These are phyloP conservation scores for Fusarium sp. DNA, from an alignment of 2,329 filamentous ascomycete species.

Conservation along the genomic window DNA sequence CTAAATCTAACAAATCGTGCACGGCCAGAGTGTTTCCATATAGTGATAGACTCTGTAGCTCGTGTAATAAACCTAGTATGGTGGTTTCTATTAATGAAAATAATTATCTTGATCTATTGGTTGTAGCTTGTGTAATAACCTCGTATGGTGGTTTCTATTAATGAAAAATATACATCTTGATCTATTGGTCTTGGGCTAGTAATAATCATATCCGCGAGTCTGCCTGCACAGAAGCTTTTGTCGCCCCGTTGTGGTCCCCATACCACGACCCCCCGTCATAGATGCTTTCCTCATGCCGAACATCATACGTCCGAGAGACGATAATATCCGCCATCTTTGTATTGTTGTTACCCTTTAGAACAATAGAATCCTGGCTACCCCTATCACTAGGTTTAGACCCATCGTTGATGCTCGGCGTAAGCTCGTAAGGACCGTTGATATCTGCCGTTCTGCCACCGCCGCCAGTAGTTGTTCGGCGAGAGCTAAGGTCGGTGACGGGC, in stretches of 20 bases:
- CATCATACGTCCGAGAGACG: slow-evolving; percentile 25
- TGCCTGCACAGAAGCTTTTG: slow-evolving; percentile 20
- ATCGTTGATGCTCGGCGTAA: slow-evolving; percentile 20
- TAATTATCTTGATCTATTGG: no score
- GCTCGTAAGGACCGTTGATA: slow-evolving; percentile 26
- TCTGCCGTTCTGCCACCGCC: slow-evolving; percentile 18
- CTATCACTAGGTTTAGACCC: slow-evolving; percentile 1
- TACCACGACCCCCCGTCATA: slow-evolving; percentile 14
- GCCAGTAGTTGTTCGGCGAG: slow-evolving; percentile 6
- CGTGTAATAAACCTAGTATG: no score
- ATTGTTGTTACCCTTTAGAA: slow-evolving; percentile 1
- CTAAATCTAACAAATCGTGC: no score
- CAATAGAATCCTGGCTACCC: slow-evolving; percentile 33
- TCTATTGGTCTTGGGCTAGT: no score
- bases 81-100: no score
- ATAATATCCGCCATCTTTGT: slow-evolving; percentile 13
- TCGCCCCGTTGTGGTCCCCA: slow-evolving; percentile 6
- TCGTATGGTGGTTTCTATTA: no score
- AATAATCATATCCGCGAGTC: slow-evolving; percentile 7
- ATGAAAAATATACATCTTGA: no score
- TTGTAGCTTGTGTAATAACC: no score
- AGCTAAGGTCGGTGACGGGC: background rate
- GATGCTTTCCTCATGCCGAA: slow-evolving; percentile 10
- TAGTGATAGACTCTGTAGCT: no score
- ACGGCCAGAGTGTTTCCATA: no score